Evolutionary conservation across 345 rosid species (phyloP), one percentile per base, ranked within the genome.

Genomic region (Punica granatum): DNA sequence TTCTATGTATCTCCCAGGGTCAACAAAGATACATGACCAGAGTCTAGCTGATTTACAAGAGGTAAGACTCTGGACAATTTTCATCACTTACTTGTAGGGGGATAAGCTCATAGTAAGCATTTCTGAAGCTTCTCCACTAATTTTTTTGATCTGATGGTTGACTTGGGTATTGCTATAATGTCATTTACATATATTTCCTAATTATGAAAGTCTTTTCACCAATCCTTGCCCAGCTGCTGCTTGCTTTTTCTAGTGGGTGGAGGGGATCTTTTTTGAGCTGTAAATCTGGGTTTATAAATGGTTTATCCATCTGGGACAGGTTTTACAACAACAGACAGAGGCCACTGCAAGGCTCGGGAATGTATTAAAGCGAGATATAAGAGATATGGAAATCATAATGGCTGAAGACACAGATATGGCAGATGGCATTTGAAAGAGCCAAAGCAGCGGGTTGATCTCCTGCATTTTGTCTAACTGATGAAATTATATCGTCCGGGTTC

Each of bases 41-140:
- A 92, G 99, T 78, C 88, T 95, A 70, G 80, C 86, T 19, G 96
- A 95, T 74, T 88, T 95, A 97, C 98, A 95, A 76, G 98, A 92
- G 90, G 99, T 87, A 63, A 58, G 64, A 49, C 30, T 53, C 21
- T 49, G 14, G 25, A 19, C 16, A 3, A 9, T 21, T 7, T 34
- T 39, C 7, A 8, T 25, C 21, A 6, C 7, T 46, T n/a, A 5
- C 53, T 46, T 46, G n/a, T 4, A 15, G 53, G n/a, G n/a, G n/a
- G n/a, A n/a, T 46, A 19, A 19, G 53, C 23, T n/a, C 58, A 6
- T 51, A 51, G 23, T 51, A 5, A 51, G 28, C 30, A n/a, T 11
- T 51, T 23, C 58, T 21, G 23, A 7, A 51, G 30, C 28, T 51
- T 9, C 7, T 8, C 28, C 28, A 5, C 46, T 7, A 35, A 19